Evolutionary conservation across 2,329 filamentous ascomycete genomes (phyloP).

Genomic region (Nemania abortiva): DNA sequence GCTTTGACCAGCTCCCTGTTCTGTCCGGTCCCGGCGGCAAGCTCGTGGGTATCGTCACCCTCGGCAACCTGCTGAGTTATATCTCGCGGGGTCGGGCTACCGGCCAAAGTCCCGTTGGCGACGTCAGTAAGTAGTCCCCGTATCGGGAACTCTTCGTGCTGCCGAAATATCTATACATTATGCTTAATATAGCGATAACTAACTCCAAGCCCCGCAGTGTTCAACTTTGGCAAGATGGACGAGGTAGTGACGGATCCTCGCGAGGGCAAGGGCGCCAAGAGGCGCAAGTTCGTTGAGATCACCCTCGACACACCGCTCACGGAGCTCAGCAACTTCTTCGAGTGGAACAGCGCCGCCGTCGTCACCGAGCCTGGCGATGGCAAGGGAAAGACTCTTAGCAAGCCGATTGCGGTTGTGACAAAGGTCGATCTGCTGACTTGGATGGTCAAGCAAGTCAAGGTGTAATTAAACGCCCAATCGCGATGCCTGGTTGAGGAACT

Average conservation of each 20-base stretch:
- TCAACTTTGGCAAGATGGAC: constrained; percentile 88
- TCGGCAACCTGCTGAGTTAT: constrained; percentile 93
- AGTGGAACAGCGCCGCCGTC: constrained; percentile 97
- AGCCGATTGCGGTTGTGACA: constrained; percentile 90
- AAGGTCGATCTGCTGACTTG: constrained; percentile 96
- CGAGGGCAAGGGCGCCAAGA: constrained; percentile 56
- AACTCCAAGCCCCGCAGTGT: constrained; percentile 66
- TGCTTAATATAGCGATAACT: constrained; percentile 1
- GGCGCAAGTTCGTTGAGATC: constrained; percentile 90
- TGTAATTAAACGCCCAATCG: constrained; percentile 22
- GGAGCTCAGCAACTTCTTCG: constrained; percentile 90
- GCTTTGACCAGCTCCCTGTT: constrained; percentile 97
- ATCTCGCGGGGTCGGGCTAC: constrained; percentile 86
- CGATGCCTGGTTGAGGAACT: neutral
- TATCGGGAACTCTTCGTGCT: neutral
- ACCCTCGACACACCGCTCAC: constrained; percentile 88
- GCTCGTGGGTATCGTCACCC: constrained; percentile 91
- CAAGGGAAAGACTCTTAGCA: constrained; percentile 66
- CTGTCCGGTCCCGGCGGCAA: constrained; percentile 75
- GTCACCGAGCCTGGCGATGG: constrained; percentile 81
- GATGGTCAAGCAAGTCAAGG: constrained; percentile 77
- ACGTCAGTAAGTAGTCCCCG: constrained; percentile 69
- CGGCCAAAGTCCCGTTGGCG: constrained; percentile 77
- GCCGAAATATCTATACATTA: neutral
- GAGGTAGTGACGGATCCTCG: constrained; percentile 92